A percentile compares a stretch with the other conserved stretches of the same genome.
phyloP scores from a whole-genome alignment of 2,329 filamentous ascomycete genomes.

The Trichophyton equinum region DNA sequence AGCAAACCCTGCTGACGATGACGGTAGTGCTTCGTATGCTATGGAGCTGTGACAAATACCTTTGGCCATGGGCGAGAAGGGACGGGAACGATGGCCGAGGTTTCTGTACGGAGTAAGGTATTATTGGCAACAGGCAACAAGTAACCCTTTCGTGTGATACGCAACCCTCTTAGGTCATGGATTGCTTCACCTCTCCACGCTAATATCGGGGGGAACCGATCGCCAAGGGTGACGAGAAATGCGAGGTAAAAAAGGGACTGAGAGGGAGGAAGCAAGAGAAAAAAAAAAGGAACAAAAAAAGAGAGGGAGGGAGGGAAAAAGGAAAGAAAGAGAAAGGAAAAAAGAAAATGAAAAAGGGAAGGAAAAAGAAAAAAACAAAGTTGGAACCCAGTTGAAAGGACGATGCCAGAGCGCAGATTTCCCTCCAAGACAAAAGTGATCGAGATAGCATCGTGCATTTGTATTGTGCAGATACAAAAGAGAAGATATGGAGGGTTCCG shows the following conservation, averaged over 20 bases:
- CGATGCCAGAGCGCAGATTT: not conserved
- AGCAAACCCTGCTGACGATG: constrained; percentile 1
- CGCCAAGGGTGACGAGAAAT: not conserved
- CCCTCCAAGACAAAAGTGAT: not conserved
- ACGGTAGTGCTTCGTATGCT: not conserved
- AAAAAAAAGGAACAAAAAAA: constrained; percentile 13
- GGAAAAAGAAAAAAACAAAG: constrained; percentile 13
- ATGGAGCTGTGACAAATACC: constrained; percentile 1
- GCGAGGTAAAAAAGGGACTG: not conserved
- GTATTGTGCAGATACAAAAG: not conserved
- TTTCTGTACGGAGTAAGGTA: not conserved
- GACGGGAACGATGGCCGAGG: not conserved
- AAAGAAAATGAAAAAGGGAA: constrained; percentile 8
- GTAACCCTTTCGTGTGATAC: not conserved
- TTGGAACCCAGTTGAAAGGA: not conserved
- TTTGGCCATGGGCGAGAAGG: not conserved
- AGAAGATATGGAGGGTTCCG: not conserved
- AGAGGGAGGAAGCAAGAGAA: not conserved
- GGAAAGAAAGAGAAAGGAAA: constrained; percentile 12
- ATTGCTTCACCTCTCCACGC: not conserved
- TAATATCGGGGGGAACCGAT: constrained; percentile 8
- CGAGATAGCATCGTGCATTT: not conserved
- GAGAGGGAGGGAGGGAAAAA: constrained; percentile 7
- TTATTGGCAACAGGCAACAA: not conserved
- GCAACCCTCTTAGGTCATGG: not conserved